A percentile compares a stretch with the other conserved stretches of the same genome.
phyloP scores from a whole-genome alignment of 2,329 filamentous ascomycete genomes.

The Penicillium sp. region DNA sequence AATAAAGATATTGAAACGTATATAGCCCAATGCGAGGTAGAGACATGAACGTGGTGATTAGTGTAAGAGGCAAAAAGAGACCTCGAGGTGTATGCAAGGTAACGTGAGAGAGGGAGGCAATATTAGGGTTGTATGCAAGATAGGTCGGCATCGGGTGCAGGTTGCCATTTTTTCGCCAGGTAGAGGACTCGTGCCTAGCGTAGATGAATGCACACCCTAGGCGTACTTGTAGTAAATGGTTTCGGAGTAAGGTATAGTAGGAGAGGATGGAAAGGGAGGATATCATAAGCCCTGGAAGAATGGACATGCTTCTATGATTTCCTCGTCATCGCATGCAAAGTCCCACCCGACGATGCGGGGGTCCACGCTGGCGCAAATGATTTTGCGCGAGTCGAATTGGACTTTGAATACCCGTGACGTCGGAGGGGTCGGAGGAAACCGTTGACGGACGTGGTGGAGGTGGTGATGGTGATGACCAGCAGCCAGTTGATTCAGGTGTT shows the following conservation, averaged over 20 bases:
- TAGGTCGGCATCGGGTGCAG: not conserved
- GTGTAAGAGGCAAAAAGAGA: not conserved
- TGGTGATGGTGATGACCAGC: constrained; percentile 15
- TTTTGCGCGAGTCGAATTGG: constrained; percentile 88
- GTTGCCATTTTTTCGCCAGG: not conserved
- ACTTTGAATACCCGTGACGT: constrained; percentile 81
- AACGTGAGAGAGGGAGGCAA: not conserved
- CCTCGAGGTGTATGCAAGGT: not conserved
- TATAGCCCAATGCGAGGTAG: not conserved
- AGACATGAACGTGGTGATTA: not conserved
- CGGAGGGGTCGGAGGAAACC: constrained; percentile 25
- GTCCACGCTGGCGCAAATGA: constrained; percentile 92
- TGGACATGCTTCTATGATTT: constrained; percentile 68
- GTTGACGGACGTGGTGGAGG: constrained; percentile 19
- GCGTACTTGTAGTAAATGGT: not conserved
- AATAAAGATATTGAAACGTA: not conserved
- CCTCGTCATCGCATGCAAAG: constrained; percentile 80
- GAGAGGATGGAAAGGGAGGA: not conserved
- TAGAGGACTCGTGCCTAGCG: not conserved
- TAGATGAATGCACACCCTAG: not conserved
- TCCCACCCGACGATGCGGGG: constrained; percentile 95
- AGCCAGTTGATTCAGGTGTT: constrained; percentile 1
- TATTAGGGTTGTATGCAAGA: no score
- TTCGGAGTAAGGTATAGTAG: not conserved
- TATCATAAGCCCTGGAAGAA: constrained; percentile 60